phyloP scores from a whole-genome alignment of 2,329 filamentous ascomycete genomes.

The Colletotrichum sp. region DNA sequence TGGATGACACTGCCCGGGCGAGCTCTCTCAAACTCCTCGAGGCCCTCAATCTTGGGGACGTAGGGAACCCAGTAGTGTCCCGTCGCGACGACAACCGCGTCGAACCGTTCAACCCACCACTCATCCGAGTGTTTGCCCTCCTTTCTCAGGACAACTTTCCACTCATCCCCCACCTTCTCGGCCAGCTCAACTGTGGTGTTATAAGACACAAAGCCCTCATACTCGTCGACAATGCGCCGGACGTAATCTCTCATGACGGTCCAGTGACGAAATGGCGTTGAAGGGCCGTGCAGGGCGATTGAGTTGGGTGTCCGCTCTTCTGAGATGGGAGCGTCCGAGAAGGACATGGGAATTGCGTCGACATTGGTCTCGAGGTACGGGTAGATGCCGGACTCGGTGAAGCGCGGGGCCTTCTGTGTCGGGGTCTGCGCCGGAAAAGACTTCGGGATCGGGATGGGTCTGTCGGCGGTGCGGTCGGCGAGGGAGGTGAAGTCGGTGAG shows the following conservation, averaged over 20 bases:
- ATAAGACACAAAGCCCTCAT: conserved; percentile 57
- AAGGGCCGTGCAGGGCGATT: conserved; percentile 50
- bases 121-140: conserved; percentile 45
- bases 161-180: conserved; percentile 54
- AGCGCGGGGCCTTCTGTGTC: conserved; percentile 47
- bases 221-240: conserved; percentile 54
- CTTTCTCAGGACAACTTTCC: conserved; percentile 57
- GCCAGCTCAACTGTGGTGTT: conserved; percentile 67
- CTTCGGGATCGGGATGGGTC: conserved; percentile 50
- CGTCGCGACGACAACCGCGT: conserved; percentile 65
- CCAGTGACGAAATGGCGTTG: conserved; percentile 69
- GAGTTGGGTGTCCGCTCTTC: conserved; percentile 33
- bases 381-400: conserved; percentile 64
- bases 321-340: conserved; percentile 61
- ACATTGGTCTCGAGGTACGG: conserved; percentile 72
- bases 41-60: conserved; percentile 52
- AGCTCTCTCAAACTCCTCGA: conserved; percentile 50
- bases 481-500: conserved; percentile 51
- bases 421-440: conserved; percentile 51
- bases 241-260: conserved; percentile 61
- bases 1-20: conserved; percentile 58
- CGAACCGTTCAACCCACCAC: conserved; percentile 69
- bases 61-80: conserved; percentile 68
- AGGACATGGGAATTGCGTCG: conserved; percentile 63
- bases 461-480: conserved; percentile 54